Percentiles rank a stretch among this genome's conserved stretches.
Conservation (phyloP, 192 early-diverging fungal species). For the Umbelopsis sp. region DNA sequence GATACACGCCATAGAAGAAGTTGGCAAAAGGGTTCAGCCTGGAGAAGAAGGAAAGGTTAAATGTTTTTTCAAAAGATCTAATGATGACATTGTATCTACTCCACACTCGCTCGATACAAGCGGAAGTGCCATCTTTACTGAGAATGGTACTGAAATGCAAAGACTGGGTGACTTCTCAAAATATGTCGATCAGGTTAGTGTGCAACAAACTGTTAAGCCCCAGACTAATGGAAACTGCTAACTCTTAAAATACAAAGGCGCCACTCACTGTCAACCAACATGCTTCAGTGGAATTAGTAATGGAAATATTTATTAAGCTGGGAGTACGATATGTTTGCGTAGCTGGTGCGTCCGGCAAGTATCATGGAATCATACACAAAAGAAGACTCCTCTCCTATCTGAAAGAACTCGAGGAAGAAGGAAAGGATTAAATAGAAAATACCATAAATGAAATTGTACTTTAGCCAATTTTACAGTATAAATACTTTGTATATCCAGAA, state of each 20-base stretch:
- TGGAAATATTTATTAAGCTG: conserved; percentile 83
- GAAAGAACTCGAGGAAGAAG: conserved; percentile 66
- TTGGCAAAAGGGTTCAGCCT: not conserved
- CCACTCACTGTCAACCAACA: conserved; percentile 75
- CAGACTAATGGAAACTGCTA: not conserved
- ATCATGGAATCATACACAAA: conserved; percentile 86
- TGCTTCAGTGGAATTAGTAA: conserved; percentile 83
- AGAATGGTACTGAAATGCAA: not conserved
- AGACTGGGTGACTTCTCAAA: conserved; percentile 38
- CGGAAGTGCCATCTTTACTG: conserved; percentile 17
- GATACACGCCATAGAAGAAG: conserved; percentile 64
- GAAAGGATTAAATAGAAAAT: conserved; percentile 36
- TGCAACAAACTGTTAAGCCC: not conserved
- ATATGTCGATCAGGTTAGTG: conserved; percentile 41
- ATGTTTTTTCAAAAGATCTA: not conserved
- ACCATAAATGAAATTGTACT: not conserved
- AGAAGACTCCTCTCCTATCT: conserved; percentile 77
- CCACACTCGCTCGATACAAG: not conserved
- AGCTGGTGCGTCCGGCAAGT: conserved; percentile 65
- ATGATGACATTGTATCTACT: conserved; percentile 5
- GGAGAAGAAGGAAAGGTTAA: conserved; percentile 13
- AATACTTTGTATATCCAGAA: no score
- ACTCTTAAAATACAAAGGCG: conserved; percentile 52
- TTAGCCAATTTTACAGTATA: not conserved
- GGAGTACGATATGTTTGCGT: conserved; percentile 85